Conservation (phyloP, 192 early-diverging fungal genomes). For the Dispira parvispora region DNA sequence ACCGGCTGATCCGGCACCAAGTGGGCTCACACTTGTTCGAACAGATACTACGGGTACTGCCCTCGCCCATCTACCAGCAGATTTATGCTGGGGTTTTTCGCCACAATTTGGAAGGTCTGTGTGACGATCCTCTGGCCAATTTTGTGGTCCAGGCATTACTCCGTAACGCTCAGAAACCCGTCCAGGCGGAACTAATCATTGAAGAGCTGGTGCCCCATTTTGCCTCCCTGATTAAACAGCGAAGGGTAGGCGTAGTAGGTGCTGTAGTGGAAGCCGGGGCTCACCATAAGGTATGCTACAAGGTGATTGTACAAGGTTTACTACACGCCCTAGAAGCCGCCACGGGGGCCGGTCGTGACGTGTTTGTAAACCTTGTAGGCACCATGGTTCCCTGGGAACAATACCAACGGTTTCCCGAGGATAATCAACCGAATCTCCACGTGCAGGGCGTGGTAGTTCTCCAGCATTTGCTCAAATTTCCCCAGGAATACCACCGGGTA, state of each 20-base stretch:
- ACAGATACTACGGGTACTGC: slow-evolving; percentile 39
- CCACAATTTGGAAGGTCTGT: slow-evolving; percentile 37
- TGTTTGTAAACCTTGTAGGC: slow-evolving; percentile 40
- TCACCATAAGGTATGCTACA: slow-evolving; percentile 34
- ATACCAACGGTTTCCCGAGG: slow-evolving; percentile 19
- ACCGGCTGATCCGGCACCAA: slow-evolving; percentile 40
- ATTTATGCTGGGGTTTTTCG: slow-evolving; percentile 51
- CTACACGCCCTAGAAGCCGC: slow-evolving; percentile 33
- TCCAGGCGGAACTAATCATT: slow-evolving; percentile 46
- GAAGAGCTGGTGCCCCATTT: slow-evolving; percentile 37
- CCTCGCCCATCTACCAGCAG: slow-evolving; percentile 34
- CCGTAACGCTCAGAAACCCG: slow-evolving; percentile 33
- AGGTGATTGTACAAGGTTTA: slow-evolving; percentile 37
- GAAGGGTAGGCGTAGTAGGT: slow-evolving; percentile 54
- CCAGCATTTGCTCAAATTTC: slow-evolving; percentile 42
- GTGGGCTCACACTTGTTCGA: slow-evolving; percentile 73
- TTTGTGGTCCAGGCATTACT: slow-evolving; percentile 74
- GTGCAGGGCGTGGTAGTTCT: slow-evolving; percentile 51
- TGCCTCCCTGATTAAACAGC: slow-evolving; percentile 40
- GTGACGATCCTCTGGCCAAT: slow-evolving; percentile 53
- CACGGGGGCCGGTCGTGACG: slow-evolving; percentile 28
- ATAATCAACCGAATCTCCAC: slow-evolving; percentile 30
- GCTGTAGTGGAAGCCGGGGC: slow-evolving; percentile 46
- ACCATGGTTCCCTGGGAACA: slow-evolving; percentile 39
- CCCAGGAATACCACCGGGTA: slow-evolving; percentile 35